Conservation (phyloP, 495 filamentous ascomycete genomes). For the Hypoxylon cercidicola region DNA sequence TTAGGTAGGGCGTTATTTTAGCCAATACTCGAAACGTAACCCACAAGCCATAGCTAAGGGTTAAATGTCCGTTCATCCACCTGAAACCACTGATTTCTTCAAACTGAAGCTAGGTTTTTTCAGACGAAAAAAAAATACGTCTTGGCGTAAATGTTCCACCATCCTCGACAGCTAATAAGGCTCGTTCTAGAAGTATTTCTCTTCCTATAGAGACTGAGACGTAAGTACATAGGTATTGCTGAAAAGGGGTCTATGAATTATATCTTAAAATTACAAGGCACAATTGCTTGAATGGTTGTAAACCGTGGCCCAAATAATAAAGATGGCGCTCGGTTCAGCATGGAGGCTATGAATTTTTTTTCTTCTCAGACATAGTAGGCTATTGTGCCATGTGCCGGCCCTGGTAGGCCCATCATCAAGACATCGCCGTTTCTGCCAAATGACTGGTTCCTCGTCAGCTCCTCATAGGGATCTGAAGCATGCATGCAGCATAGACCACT, state of each 20-base stretch:
- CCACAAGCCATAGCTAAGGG: constrained; percentile 34
- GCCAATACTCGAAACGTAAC: constrained; percentile 27
- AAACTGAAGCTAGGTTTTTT: not conserved
- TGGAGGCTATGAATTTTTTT: constrained; percentile 7
- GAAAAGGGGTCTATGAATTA: no score
- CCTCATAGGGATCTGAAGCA: constrained; percentile 30
- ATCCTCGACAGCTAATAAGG: constrained; percentile 8
- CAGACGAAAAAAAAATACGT: not conserved
- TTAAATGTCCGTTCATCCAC: constrained; percentile 26
- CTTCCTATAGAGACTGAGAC: no score
- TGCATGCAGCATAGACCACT: constrained; percentile 30
- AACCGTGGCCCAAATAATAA: constrained; percentile 7
- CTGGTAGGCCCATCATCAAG: constrained; percentile 14
- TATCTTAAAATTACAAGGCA: not conserved
- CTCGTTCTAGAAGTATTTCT: not conserved
- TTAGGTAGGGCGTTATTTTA: constrained; percentile 20
- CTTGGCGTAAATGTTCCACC: constrained; percentile 13
- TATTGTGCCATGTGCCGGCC: constrained; percentile 26
- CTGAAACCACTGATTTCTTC: constrained; percentile 36
- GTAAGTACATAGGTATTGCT: no score
- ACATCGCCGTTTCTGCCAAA: constrained; percentile 11
- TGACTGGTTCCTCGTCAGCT: constrained; percentile 28
- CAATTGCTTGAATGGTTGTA: not conserved
- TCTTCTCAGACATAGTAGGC: constrained; percentile 22
- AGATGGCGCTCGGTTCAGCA: constrained; percentile 20